Evolutionary conservation across 2,329 filamentous ascomycete genomes (phyloP).

Genomic region (Ascochyta koolunga): DNA sequence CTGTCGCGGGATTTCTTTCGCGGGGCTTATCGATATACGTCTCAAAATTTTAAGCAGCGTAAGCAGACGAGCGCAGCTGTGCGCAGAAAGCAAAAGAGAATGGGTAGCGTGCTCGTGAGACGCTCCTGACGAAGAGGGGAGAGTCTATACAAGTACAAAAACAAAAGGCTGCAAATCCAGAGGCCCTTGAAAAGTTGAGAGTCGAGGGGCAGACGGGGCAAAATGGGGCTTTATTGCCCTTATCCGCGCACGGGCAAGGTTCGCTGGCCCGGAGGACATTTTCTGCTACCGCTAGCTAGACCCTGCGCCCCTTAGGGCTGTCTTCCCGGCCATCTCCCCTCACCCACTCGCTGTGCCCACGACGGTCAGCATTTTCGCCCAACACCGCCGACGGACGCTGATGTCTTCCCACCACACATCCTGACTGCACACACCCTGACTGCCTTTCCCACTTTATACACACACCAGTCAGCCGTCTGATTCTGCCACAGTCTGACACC

Average conservation of each 20-base stretch:
- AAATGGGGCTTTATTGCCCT: conserved; percentile 18
- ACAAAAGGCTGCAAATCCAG: conserved; percentile 22
- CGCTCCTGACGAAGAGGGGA: conserved; percentile 38
- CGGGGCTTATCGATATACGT: conserved; percentile 47
- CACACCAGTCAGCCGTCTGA: too few species aligned
- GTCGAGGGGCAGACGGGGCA: conserved; percentile 6
- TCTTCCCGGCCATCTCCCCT: background rate
- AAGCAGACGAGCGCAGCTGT: too few species aligned
- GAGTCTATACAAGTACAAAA: conserved; percentile 34
- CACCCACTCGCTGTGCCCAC: conserved; percentile 8
- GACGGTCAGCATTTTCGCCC: conserved; percentile 10
- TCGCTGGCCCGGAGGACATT: conserved; percentile 7
- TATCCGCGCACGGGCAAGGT: conserved; percentile 18
- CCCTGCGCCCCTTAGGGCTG: conserved; percentile 2
- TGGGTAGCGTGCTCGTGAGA: conserved; percentile 34
- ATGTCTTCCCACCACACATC: too few species aligned
- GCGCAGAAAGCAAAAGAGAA: too few species aligned
- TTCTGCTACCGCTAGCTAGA: conserved; percentile 5
- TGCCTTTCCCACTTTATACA: too few species aligned
- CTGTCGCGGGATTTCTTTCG: conserved; percentile 25
- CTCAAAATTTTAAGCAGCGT: conserved; percentile 14
- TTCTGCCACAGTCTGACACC: too few species aligned
- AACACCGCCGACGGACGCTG: background rate
- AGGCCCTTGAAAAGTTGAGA: conserved; percentile 6
- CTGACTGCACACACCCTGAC: too few species aligned